phyloP scores from a whole-genome alignment of 1,284 basidiomycete species.

The Takashimella tepidaria region DNA sequence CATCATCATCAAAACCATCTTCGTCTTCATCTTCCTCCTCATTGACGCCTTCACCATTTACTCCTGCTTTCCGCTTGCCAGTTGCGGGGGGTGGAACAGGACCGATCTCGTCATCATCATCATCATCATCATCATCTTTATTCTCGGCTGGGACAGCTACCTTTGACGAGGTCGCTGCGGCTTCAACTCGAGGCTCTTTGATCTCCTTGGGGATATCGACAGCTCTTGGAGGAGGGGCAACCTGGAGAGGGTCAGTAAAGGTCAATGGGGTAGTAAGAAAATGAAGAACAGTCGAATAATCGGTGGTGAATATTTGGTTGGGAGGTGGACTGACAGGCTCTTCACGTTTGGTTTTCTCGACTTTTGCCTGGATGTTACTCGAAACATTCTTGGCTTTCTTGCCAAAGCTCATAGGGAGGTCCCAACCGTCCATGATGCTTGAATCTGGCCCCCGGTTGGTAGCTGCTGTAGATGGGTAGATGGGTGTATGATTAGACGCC shows the following conservation, averaged over 20 bases:
- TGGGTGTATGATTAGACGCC: background rate
- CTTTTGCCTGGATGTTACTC: constrained; percentile 30
- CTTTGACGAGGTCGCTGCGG: background rate
- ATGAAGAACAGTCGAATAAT: background rate
- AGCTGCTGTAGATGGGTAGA: background rate
- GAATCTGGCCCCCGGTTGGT: background rate
- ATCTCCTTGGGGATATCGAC: too few species aligned
- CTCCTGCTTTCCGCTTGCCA: constrained; percentile 30
- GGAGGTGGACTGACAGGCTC: constrained; percentile 9
- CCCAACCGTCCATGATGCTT: constrained; percentile 42
- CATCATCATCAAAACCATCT: constrained; percentile 19
- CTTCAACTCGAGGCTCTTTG: background rate
- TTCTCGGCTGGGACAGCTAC: too few species aligned
- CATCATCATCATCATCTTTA: constrained; percentile 17
- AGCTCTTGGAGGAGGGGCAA: background rate
- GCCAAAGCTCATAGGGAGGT: constrained; percentile 48
- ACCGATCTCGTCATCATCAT: constrained; percentile 32
- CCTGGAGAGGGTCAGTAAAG: background rate
- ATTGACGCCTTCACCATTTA: constrained; percentile 22
- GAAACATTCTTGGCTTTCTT: constrained; percentile 42
- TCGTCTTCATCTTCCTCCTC: constrained; percentile 22
- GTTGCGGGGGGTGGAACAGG: constrained; percentile 24
- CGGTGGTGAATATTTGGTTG: background rate
- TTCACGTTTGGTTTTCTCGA: constrained; percentile 45
- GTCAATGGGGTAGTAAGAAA: background rate